Base-by-base conservation (phyloP, 1,284 basidiomycete species). In the Apiotrichum veenhuisii region DNA sequence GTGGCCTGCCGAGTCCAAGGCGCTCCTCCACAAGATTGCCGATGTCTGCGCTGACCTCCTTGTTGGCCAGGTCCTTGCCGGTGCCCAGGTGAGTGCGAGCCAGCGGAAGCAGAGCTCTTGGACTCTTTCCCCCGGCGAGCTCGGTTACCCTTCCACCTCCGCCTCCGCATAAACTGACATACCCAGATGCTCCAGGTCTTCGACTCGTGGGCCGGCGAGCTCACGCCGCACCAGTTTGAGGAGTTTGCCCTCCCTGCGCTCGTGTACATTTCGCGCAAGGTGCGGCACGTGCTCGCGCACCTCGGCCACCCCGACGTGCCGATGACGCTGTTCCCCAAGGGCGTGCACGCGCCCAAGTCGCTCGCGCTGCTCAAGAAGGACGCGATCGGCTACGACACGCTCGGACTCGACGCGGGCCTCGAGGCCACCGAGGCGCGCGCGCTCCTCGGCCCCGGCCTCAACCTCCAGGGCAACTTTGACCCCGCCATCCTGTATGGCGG, bases 391-490 rank as follows among this genome's bases (percentile, higher is more conserved):
- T 96, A 94, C 80, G 87, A 94, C 69, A 86, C 87, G 15, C 80
- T 97, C 54, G 88, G 93, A 15, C 79, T 98, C 38, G 91, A 97
- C 74, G 96, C 93, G 91, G 84, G 84, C 61, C 83, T 89, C 66
- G 84, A 90, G 65, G 86, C 90, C 14, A 77, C 79, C 14, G 84
- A 85, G 59, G 89, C 88, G 9, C 82, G 86, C 45, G 65, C 74
- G 17, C 74, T 84, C 33, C 85, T 87, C 22, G 83, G 82, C 3
- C 45, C 55, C 30, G 65, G 61, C 41, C 84, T 92, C 61, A 86
- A 87, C 18, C 77, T 98, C 46, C 96, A 99, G 75, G 96, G 96
- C 17, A 98, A 98, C 79, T 81, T 96, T 75, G 96, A 99, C 77
- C 93, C 93, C 15, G 84, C 83, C 50, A 80, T 93, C 43, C 80